Evolutionary conservation across 202 grass and related monocot species (phyloP).

Genomic region (Saccharum hybrid): DNA sequence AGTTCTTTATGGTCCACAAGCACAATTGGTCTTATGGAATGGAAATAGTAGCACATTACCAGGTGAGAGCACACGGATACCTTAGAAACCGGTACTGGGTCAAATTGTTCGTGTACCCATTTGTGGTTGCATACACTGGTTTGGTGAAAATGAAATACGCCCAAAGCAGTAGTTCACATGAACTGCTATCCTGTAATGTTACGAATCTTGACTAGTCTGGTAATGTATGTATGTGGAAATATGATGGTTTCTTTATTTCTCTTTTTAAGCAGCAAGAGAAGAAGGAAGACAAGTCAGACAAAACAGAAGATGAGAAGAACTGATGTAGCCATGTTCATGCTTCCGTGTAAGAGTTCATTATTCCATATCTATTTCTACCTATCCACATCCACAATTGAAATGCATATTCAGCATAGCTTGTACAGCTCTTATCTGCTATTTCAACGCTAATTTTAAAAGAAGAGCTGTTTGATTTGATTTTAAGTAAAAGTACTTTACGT

Average conservation of each 20-base stretch:
- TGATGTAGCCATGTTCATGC: conserved; percentile 12
- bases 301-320: conserved; percentile 64
- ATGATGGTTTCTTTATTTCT: conserved; percentile 3
- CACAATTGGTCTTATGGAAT: neutral
- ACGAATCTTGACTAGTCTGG: neutral
- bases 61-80: neutral
- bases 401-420: conserved; percentile 10
- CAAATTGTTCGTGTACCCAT: neutral
- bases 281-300: conserved; percentile 78
- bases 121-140: neutral
- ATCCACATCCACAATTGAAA: neutral
- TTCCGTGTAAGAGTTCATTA: conserved; percentile 46
- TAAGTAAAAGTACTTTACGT: neutral
- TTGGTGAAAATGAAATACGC: conserved; percentile 36
- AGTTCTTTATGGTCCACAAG: neutral
- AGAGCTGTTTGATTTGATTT: neutral
- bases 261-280: conserved; percentile 63
- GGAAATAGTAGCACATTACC: neutral
- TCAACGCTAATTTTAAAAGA: neutral
- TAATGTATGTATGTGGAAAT: neutral
- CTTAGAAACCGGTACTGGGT: neutral
- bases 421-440: neutral
- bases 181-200: neutral
- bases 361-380: neutral
- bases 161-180: conserved; percentile 1